Base-by-base conservation (phyloP, 2,329 filamentous ascomycete species). In the Raffaelea arxii region DNA sequence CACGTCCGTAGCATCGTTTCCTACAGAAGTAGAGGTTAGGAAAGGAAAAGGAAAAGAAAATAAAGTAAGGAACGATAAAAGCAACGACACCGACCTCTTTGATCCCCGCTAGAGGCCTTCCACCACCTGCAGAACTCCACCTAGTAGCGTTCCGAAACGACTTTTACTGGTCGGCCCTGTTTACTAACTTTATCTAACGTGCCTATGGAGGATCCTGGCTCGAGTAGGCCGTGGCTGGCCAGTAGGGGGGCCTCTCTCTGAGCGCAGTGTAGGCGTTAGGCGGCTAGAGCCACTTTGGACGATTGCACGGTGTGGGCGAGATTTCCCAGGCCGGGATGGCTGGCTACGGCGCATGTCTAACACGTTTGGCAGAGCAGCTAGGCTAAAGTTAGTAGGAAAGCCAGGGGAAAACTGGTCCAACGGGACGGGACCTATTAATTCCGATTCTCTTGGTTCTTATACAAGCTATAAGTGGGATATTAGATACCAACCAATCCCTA, bases 131-230 rank as follows among this genome's bases (percentile, higher is more conserved):
- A 16, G 43, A 45, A 16, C 32, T 39, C 6, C 38, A 35, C 35
- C 43, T 45, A 14, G 43, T 39, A 16, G 32, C 43, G 10, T 45
- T 45, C 22, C 32, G 22, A 25, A 14, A n/a, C 25, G 36, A 38
- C 21, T n/a, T n/a, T n/a, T n/a, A n/a, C n/a, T 37, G 38, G 21
- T 22, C 43, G 12, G 30, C 30, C 19, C 11, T 45, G 18, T 45
- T 45, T 24, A n/a, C 32, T 16, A 45, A 45, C 18, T 45, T 45
- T 21, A 35, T 45, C 6, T 24, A 35, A 10, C 43, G 35, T 21
- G 16, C 43, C 16, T 45, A 38, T 18, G 32, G 32, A 21, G 36
- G 23, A 9, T 6, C 16, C 12, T 45, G 43, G 43, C 32, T 45
- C 2, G 43, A 25, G 6, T 5, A 6, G 24, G 43, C 43, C 6